phyloP scores from a whole-genome alignment of 257 asterid species.

The Ocimum tenuiflorum region DNA sequence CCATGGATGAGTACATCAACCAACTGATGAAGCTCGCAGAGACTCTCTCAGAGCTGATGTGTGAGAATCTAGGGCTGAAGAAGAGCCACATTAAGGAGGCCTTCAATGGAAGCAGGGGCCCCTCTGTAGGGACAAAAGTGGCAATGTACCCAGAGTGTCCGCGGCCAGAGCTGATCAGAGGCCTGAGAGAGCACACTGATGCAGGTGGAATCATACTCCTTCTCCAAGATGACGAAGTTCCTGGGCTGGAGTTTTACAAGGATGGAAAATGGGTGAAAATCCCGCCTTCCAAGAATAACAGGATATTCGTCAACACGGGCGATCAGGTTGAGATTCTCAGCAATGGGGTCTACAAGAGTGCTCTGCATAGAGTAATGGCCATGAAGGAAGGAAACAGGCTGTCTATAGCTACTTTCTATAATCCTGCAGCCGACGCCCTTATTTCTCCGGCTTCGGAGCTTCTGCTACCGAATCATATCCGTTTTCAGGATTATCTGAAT shows the following conservation, averaged over 20 bases:
- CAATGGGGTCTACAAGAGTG: conserved; percentile 73
- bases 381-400: conserved; percentile 63
- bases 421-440: conserved; percentile 67
- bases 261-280: conserved; percentile 80
- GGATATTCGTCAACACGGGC: conserved; percentile 65
- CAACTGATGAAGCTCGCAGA: conserved; percentile 62
- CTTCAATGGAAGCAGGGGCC: conserved; percentile 58
- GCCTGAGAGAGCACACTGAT: conserved; percentile 87
- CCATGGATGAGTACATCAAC: conserved; percentile 60
- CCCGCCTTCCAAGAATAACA: conserved; percentile 72
- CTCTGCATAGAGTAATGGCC: conserved; percentile 67
- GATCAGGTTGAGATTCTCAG: conserved; percentile 74
- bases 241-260: conserved; percentile 74
- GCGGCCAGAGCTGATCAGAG: conserved; percentile 57
- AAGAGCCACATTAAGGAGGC: conserved; percentile 52
- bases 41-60: conserved; percentile 59
- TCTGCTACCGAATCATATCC: conserved; percentile 39
- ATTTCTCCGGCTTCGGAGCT: conserved; percentile 71
- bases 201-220: conserved; percentile 85
- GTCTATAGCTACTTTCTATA: conserved; percentile 85
- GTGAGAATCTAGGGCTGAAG: conserved; percentile 65
- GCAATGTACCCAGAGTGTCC: conserved; percentile 77
- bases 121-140: conserved; percentile 71
- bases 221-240: conserved; percentile 83
- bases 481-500: conserved; percentile 62